phyloP scores from a whole-genome alignment of 768 basidiomycete genomes.

The Collybiopsis luxurians region DNA sequence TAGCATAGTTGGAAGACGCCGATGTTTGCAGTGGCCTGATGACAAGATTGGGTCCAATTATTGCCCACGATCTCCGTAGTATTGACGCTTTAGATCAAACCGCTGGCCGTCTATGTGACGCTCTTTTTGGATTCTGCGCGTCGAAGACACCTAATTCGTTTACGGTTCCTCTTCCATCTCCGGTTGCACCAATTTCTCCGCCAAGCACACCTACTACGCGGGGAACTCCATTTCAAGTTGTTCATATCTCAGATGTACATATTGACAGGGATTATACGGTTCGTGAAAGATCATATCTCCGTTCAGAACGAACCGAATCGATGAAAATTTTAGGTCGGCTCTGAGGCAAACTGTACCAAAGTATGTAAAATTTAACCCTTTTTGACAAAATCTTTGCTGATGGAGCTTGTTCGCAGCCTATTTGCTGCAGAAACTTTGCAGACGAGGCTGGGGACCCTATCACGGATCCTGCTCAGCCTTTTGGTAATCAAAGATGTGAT shows the following conservation, averaged over 20 bases:
- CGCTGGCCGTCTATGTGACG: constrained; percentile 33
- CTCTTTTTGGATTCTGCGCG: constrained; percentile 36
- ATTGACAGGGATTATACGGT: constrained; percentile 35
- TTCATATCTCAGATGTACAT: constrained; percentile 39
- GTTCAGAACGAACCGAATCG: too few relatives aligned
- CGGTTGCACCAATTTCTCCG: constrained; percentile 10
- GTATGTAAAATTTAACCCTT: background rate
- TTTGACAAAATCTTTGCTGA: too few relatives aligned
- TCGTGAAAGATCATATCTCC: background rate
- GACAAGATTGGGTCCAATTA: constrained; percentile 31
- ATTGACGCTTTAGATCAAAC: constrained; percentile 30
- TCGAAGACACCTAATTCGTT: constrained; percentile 22
- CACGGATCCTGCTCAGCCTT: constrained; percentile 27
- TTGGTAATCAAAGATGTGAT: constrained; percentile 33
- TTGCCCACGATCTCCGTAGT: constrained; percentile 34
- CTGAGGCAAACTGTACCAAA: constrained; percentile 35
- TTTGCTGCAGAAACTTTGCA: constrained; percentile 34
- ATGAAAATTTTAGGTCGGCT: constrained; percentile 21
- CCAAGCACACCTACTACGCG: constrained; percentile 14
- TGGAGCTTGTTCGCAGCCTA: constrained; percentile 9
- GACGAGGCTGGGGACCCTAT: constrained; percentile 16
- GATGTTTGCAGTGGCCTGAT: constrained; percentile 37
- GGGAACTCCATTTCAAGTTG: constrained; percentile 26
- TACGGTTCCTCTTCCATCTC: constrained; percentile 25
- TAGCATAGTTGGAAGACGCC: constrained; percentile 27